Evolutionary conservation across 495 filamentous ascomycete genomes (phyloP), one percentile per base, ranked within the genome.

Genomic region (Penicillium riverlandense): DNA sequence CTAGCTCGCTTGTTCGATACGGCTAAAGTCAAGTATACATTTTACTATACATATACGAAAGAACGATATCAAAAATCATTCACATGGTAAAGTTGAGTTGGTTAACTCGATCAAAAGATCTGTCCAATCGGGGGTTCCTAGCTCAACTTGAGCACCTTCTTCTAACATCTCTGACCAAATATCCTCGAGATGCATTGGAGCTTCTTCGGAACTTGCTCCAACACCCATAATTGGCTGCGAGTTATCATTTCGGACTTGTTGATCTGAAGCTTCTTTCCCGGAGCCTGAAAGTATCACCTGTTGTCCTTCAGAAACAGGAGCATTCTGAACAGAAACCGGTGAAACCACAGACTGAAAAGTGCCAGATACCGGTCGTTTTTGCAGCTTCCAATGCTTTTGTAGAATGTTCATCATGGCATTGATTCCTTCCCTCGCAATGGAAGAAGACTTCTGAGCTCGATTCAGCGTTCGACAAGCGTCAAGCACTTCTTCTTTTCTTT

Each of bases 401-500:
- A 71, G 40, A 9, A 66, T 58, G 0, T 35, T 49, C 62, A 67
- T 69, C 63, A 71, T 59, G 0, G 57, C 63, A 33, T 61, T 53
- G 35, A 69, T 65, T 0, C 62, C 59, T 31, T 66, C 55, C 12
- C 53, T 50, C 0, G 63, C 60, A 13, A 62, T 45, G 0, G 54
- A 50, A 0, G 65, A 67, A 2, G 41, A 51, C 42, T 57, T 45
- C 32, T 66, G 62, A 4, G 68, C 70, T 2, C 58, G 62, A 30
- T 65, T 63, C 2, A 77, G 45, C 44, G 74, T 68, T 3, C 65
- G 65, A 43, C 70, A 66, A 0, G 70, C 74, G 8, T 62, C 61
- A 3, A 62, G 43, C 5, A 77, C 59, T 36, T 75, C 72, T 29
- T 61, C 53, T 38, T 62, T 63, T 6, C 63, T 53, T n/a, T 53